Evolutionary conservation across 2,329 filamentous ascomycete species (phyloP), one percentile per base, ranked within the genome.

Genomic region (Fusarium sp.): DNA sequence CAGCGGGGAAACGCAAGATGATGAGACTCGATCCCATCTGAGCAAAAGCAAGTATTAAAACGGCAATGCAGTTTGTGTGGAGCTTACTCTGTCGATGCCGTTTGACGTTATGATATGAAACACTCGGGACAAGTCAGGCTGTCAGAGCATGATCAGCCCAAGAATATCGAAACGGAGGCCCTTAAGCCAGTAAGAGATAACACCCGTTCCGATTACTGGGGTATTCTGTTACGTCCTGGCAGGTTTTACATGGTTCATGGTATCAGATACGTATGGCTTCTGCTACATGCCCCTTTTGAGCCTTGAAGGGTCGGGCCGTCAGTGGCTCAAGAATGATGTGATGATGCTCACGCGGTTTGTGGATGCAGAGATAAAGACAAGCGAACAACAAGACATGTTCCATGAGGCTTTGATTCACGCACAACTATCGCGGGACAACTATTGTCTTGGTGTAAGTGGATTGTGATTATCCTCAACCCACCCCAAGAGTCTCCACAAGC

Each of bases 21-120:
- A 64, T 56, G 48, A 38, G 44, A 61, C 56, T 56, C 54, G 61
- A 64, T 65, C 34, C 48, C 60, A 64, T 65, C 61, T 62, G 47
- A 53, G 36, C 56, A 65, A 51, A 64, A 64, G 61, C 61, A 64
- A 65, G 53, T 24, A n/a, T n/a, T n/a, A 53, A 34, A 65, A 58
- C 61, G 61, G 56, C 40, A 62, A 31, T 47, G 28, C 53, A 58
- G 40, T 19, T 15, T 34, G 26, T 38, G 51, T 58, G 57, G 61
- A 43, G 54, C 24, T 3, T 12, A 42, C 11, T 26, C 25, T 34
- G 24, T 41, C 39, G 25, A 47, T 34, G 45, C 22, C 25, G 29
- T 36, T 43, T 34, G 31, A 38, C 29, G 26, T 59, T 25, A 48
- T 43, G 48, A 39, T 31, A 43, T 36, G 31, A 48, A 45, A n/a